Conservation (phyloP, 768 basidiomycete species). For the Nidula microcarpa region DNA sequence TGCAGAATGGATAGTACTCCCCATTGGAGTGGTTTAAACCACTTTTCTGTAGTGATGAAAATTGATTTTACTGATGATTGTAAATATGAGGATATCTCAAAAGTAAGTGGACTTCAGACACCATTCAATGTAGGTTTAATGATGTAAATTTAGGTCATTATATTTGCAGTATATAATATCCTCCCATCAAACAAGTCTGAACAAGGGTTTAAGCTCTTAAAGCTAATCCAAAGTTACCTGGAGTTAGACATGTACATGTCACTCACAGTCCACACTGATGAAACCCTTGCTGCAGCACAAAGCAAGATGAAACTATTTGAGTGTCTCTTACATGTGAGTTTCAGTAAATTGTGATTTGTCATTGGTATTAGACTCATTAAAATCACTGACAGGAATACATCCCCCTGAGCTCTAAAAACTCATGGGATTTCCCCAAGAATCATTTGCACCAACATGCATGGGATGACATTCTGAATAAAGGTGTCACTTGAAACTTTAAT, state of each 20-base stretch:
- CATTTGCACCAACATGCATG: conserved; percentile 27
- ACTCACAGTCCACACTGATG: conserved; percentile 26
- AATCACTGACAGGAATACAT: conserved; percentile 9
- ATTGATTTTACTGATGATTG: conserved; percentile 1
- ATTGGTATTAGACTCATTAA: not conserved
- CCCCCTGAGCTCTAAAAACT: conserved; percentile 3
- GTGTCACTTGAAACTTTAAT: conserved; percentile 22
- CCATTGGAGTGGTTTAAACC: not conserved
- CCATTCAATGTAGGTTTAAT: conserved; percentile 24
- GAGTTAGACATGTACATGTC: conserved; percentile 20
- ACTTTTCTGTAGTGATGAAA: not conserved
- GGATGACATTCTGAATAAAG: conserved; percentile 28
- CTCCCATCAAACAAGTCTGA: conserved; percentile 4
- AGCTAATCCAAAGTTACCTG: conserved; percentile 18
- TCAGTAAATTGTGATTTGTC: not conserved
- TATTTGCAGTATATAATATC: conserved; percentile 14
- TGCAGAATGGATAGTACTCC: not conserved
- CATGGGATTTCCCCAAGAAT: conserved; percentile 33
- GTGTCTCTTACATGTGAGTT: conserved; percentile 14
- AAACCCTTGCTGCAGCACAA: conserved; percentile 21
- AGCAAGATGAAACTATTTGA: conserved; percentile 14
- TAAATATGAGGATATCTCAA: not conserved
- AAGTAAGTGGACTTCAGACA: conserved; percentile 1
- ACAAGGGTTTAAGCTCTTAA: conserved; percentile 20
- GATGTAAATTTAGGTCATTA: conserved; percentile 20